These are phyloP conservation scores for Musa balbisiana DNA, from an alignment of 202 grass and related monocot species.

Conservation along the genomic window DNA sequence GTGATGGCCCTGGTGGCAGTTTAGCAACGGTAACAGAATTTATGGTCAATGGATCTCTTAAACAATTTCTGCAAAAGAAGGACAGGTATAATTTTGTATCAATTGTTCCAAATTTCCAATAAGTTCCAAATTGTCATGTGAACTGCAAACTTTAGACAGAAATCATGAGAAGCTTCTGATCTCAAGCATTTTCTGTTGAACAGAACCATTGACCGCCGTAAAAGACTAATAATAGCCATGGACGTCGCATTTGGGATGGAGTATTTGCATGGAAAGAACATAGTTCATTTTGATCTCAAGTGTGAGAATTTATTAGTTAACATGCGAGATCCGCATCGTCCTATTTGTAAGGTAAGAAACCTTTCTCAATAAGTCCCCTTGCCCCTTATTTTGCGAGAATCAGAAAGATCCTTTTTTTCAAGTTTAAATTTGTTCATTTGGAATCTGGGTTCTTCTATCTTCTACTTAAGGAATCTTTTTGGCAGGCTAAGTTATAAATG, in stretches of 20 bases:
- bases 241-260: conserved; percentile 30
- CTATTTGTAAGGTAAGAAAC: conserved; percentile 22
- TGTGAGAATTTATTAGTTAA: conserved; percentile 28
- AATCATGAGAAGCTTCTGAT: not conserved
- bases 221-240: conserved; percentile 29
- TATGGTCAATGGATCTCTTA: conserved; percentile 32
- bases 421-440: no score
- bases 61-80: conserved; percentile 30
- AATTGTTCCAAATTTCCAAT: not conserved
- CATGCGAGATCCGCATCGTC: conserved; percentile 28
- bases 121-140: no score
- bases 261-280: conserved; percentile 27
- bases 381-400: no score
- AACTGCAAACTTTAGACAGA: not conserved
- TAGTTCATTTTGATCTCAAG: conserved; percentile 33
- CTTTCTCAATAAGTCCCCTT: no score
- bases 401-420: no score
- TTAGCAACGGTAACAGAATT: conserved; percentile 27
- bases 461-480: no score
- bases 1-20: conserved; percentile 18
- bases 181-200: not conserved
- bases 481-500: no score
- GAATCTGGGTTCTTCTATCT: no score
- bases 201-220: conserved; percentile 27
- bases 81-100: conserved; percentile 12